Conservation (phyloP, 257 asterid species). For the Rhazya stricta region DNA sequence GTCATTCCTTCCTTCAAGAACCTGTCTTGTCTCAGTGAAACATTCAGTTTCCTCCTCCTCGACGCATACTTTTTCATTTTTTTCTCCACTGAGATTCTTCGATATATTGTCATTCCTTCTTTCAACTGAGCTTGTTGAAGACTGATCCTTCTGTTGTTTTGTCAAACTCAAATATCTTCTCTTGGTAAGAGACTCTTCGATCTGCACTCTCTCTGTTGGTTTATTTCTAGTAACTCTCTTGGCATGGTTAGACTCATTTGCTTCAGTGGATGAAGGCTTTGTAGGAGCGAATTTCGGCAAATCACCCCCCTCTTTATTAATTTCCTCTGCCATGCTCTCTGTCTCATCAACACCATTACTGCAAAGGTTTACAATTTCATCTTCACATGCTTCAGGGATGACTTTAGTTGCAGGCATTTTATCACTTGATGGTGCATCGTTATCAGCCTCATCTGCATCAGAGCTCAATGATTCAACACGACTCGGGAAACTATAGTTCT, state of each 20-base stretch:
- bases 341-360: not conserved
- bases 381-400: not conserved
- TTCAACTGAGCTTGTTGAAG: not conserved
- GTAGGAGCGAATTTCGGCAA: not conserved
- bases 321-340: not conserved
- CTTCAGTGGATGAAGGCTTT: not conserved
- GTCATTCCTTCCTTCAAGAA: no score
- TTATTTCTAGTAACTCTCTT: no score
- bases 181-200: no score
- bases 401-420: not conserved
- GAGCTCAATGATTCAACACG: no score
- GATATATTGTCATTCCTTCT: not conserved
- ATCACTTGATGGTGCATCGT: not conserved
- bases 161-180: no score
- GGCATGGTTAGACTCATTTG: not conserved
- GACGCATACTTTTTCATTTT: not conserved
- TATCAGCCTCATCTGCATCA: no score
- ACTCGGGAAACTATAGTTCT: no score
- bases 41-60: not conserved
- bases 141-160: no score
- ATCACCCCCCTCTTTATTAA: no score
- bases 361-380: not conserved
- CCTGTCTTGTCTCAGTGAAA: no score
- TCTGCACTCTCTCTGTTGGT: no score
- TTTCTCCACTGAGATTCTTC: not conserved